Evolutionary conservation across 805 yeast species (phyloP).

Genomic region (Danielozyma ontarioensis): DNA sequence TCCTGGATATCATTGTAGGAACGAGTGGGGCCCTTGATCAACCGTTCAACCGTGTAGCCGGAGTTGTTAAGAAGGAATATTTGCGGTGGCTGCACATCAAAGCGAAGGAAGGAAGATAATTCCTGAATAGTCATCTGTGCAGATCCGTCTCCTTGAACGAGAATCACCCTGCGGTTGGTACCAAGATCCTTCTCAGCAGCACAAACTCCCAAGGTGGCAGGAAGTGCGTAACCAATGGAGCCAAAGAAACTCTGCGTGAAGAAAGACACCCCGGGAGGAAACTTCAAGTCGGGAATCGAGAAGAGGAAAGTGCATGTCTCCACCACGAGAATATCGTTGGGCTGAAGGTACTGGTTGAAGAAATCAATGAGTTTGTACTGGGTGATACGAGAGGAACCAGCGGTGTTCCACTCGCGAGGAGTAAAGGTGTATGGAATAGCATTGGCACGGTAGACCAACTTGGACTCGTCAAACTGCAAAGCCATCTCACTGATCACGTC

Average conservation of each 20-base stretch:
- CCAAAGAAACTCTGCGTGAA: constrained; percentile 73
- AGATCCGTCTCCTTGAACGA: constrained; percentile 89
- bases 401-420: constrained; percentile 6
- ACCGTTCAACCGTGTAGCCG: constrained; percentile 89
- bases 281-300: constrained; percentile 61
- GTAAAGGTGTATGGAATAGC: constrained; percentile 9
- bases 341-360: constrained; percentile 37
- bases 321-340: constrained; percentile 66
- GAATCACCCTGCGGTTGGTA: constrained; percentile 50
- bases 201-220: constrained; percentile 79
- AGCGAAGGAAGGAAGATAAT: constrained; percentile 56
- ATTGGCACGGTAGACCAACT: constrained; percentile 4
- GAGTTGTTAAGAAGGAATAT: constrained; percentile 74
- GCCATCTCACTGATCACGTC: constrained; percentile 31
- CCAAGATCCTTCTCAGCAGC: constrained; percentile 61
- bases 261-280: constrained; percentile 49
- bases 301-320: constrained; percentile 86
- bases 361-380: constrained; percentile 32
- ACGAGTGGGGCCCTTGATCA: constrained; percentile 72
- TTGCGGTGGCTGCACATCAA: constrained; percentile 53
- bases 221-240: constrained; percentile 86
- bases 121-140: constrained; percentile 95
- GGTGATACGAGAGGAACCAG: constrained; percentile 11
- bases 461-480: constrained; percentile 11
- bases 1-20: constrained; percentile 79